These are phyloP conservation scores for Nemania serpens DNA, from an alignment of 2,329 filamentous ascomycete species.

Conservation along the genomic window DNA sequence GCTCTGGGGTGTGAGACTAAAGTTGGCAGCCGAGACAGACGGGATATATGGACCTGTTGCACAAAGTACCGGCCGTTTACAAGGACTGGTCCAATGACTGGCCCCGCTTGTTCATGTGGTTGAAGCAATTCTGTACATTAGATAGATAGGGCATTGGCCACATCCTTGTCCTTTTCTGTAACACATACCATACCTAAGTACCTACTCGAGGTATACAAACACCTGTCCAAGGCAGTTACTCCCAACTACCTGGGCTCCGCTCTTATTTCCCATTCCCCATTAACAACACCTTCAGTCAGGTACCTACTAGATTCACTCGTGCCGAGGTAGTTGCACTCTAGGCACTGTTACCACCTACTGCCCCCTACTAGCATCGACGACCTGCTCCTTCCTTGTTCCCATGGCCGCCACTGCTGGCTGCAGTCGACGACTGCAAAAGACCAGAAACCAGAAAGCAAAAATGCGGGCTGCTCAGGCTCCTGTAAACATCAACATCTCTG, in stretches of 20 bases:
- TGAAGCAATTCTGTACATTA: slow-evolving; percentile 8
- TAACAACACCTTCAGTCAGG: background rate
- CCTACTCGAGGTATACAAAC: slow-evolving; percentile 11
- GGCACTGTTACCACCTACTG: background rate
- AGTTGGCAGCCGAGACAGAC: slow-evolving; percentile 25
- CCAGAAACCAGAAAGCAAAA: background rate
- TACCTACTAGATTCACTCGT: background rate
- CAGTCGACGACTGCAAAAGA: background rate
- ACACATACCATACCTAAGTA: background rate
- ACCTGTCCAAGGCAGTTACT: background rate
- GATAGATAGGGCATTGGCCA: background rate
- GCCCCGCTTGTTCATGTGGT: slow-evolving; percentile 24
- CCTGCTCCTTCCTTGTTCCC: slow-evolving; percentile 6
- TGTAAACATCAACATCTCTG: background rate
- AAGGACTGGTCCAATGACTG: background rate
- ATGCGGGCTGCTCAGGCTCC: slow-evolving; percentile 12
- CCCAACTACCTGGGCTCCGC: background rate
- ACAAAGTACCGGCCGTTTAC: slow-evolving; percentile 14
- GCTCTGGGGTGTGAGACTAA: background rate
- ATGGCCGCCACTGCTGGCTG: background rate
- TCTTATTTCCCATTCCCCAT: slow-evolving; percentile 4
- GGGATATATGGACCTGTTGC: slow-evolving; percentile 13
- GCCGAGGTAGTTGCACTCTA: background rate
- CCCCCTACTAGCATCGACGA: background rate
- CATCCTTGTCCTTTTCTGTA: background rate